phyloP scores from a whole-genome alignment of 352 stramenopile genomes.

The Pythium phragmitis region DNA sequence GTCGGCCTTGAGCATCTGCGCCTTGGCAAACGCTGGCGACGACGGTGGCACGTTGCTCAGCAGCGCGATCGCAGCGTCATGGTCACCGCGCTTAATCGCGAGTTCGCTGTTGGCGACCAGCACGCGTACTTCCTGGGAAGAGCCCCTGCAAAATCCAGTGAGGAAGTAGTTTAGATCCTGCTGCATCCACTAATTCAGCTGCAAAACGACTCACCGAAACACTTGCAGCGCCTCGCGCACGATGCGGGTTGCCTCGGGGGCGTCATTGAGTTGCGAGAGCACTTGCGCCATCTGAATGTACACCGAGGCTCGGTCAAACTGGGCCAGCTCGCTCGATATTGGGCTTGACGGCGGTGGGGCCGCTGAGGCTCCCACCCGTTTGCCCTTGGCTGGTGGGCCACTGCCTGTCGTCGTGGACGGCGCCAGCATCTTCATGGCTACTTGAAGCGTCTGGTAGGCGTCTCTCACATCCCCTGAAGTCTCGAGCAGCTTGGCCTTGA shows the following conservation, averaged over 20 bases:
- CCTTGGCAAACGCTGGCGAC: conserved; percentile 82
- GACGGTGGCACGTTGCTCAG: conserved; percentile 81
- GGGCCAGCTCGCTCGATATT: conserved; percentile 35
- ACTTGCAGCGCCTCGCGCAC: conserved; percentile 70
- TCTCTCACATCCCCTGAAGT: conserved; percentile 77
- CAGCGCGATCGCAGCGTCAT: conserved; percentile 88
- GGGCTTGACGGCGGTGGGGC: not conserved
- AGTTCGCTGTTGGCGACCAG: conserved; percentile 91
- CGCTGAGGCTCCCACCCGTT: conserved; percentile 7
- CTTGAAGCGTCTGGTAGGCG: conserved; percentile 73
- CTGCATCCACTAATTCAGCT: not conserved
- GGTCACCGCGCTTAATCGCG: conserved; percentile 87
- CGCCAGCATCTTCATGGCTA: conserved; percentile 67
- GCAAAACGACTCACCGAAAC: conserved; percentile 41
- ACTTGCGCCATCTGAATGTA: conserved; percentile 88
- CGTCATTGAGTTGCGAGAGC: conserved; percentile 75
- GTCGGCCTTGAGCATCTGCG: conserved; percentile 92
- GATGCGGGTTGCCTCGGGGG: conserved; percentile 59
- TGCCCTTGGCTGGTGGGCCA: conserved; percentile 11
- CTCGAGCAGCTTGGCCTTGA: conserved; percentile 85
- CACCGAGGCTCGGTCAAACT: conserved; percentile 85
- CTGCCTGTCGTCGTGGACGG: not conserved
- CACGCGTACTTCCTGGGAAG: conserved; percentile 88
- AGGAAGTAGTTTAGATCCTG: not conserved
- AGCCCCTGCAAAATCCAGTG: conserved; percentile 39